These are phyloP conservation scores for Beauveria sp. DNA, from an alignment of 2,329 filamentous ascomycete genomes.

Conservation along the genomic window DNA sequence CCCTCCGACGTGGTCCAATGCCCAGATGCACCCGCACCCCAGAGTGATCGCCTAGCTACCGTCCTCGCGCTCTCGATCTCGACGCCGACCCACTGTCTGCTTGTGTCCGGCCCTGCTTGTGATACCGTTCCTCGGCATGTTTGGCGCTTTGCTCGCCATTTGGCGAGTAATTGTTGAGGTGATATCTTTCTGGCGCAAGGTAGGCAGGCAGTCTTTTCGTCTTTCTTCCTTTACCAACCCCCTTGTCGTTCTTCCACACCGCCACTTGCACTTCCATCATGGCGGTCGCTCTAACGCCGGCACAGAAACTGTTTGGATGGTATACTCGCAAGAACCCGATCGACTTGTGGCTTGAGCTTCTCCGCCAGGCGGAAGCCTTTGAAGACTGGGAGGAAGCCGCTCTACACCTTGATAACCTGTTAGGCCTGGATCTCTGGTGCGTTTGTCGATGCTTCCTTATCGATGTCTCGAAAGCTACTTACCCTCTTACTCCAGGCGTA, in stretches of 20 bases:
- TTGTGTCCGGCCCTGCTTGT: slow-evolving; percentile 21
- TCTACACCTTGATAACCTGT: slow-evolving; percentile 69
- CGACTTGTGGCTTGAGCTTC: slow-evolving; percentile 56
- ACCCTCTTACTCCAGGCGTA: slow-evolving; percentile 51
- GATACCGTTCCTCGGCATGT: slow-evolving; percentile 27
- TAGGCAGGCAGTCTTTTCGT: slow-evolving; percentile 28
- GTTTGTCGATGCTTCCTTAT: slow-evolving; percentile 9
- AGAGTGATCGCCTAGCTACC: too few species aligned
- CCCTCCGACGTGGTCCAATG: slow-evolving; percentile 3
- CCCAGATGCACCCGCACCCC: not conserved
- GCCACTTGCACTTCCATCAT: slow-evolving; percentile 12
- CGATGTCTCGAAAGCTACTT: not conserved
- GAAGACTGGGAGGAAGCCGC: slow-evolving; percentile 87
- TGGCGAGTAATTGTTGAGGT: slow-evolving; percentile 56
- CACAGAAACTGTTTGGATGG: slow-evolving; percentile 61
- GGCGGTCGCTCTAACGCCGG: slow-evolving; percentile 17
- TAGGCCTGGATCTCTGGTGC: slow-evolving; percentile 76
- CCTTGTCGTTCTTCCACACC: slow-evolving; percentile 13
- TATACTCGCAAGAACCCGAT: slow-evolving; percentile 57
- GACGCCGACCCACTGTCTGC: not conserved
- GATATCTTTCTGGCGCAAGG: slow-evolving; percentile 54
- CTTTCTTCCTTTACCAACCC: slow-evolving; percentile 4
- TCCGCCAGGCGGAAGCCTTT: slow-evolving; percentile 61
- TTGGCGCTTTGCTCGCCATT: slow-evolving; percentile 40
- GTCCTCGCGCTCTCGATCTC: not conserved